Conservation (phyloP, 2,329 filamentous ascomycete species). For the Lecanosticta acicola region DNA sequence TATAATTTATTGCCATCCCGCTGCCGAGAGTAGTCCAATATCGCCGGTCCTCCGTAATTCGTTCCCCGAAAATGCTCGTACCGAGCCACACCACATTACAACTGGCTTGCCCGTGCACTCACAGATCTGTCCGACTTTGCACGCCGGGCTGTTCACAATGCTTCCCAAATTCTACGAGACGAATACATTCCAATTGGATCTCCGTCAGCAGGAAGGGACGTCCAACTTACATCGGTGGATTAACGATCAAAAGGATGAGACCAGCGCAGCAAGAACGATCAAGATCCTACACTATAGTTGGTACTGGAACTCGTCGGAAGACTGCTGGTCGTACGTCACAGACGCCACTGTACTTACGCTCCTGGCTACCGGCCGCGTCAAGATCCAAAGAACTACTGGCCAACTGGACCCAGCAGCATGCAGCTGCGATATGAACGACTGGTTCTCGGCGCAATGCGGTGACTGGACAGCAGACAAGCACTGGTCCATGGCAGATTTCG, state of each 20-base stretch:
- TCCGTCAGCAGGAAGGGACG: conserved; percentile 7
- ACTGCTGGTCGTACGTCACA: conserved; percentile 9
- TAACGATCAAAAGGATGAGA: conserved; percentile 9
- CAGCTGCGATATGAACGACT: conserved; percentile 12
- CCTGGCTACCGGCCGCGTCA: conserved; percentile 7
- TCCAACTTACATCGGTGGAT: conserved; percentile 10
- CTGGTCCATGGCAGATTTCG: conserved; percentile 16
- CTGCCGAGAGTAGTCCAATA: conserved; percentile 5
- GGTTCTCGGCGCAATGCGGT: conserved; percentile 10
- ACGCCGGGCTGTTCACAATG: conserved; percentile 3
- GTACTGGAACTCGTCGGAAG: conserved; percentile 9
- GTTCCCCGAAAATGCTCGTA: background rate
- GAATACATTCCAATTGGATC: conserved; percentile 16
- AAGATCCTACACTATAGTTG: conserved; percentile 15
- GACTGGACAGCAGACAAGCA: conserved; percentile 17
- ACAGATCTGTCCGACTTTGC: conserved; percentile 5
- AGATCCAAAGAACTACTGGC: conserved; percentile 7
- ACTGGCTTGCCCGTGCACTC: conserved; percentile 9
- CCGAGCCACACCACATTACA: background rate
- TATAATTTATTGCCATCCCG: conserved; percentile 13
- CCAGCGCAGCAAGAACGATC: conserved; percentile 10
- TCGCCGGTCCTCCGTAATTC: background rate
- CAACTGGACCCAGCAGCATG: conserved; percentile 10
- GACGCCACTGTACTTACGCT: conserved; percentile 13
- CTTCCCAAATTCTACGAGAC: conserved; percentile 11